Evolutionary conservation across 2,329 filamentous ascomycete species (phyloP).

Genomic region (Apiospora sp.): DNA sequence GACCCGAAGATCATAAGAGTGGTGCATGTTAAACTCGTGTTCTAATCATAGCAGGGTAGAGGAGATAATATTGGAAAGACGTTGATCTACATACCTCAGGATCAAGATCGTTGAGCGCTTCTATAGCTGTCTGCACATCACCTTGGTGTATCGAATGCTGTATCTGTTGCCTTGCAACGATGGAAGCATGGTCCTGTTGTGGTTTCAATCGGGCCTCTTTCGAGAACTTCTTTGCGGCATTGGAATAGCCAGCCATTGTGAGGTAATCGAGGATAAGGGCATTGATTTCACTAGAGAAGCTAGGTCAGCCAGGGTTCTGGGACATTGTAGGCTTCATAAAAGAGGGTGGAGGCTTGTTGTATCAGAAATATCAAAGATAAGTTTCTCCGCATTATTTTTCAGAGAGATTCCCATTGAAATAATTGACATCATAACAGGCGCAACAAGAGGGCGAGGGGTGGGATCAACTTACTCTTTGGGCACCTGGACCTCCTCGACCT

Average conservation of each 20-base stretch:
- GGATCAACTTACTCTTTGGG: slow-evolving; percentile 81
- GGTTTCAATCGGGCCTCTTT: slow-evolving; percentile 88
- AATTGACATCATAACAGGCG: slow-evolving; percentile 42
- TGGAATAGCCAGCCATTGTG: slow-evolving; percentile 92
- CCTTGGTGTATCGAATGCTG: slow-evolving; percentile 85
- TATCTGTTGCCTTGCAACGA: slow-evolving; percentile 82
- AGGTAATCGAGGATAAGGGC: slow-evolving; percentile 95
- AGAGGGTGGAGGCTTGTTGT: slow-evolving; percentile 22
- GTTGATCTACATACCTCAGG: slow-evolving; percentile 75
- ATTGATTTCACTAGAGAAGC: slow-evolving; percentile 82
- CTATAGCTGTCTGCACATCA: slow-evolving; percentile 84
- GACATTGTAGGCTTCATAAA: background rate
- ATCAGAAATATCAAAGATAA: slow-evolving; percentile 53
- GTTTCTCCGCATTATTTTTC: slow-evolving; percentile 92
- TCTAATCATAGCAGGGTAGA: slow-evolving; percentile 83
- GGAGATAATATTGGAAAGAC: background rate
- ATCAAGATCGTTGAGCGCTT: slow-evolving; percentile 87
- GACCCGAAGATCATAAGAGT: slow-evolving; percentile 91
- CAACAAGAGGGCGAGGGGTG: slow-evolving; percentile 23
- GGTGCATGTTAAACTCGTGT: slow-evolving; percentile 95
- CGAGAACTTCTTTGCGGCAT: slow-evolving; percentile 91
- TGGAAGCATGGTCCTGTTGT: slow-evolving; percentile 74
- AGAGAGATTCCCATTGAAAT: slow-evolving; percentile 99
- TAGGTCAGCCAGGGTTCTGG: slow-evolving; percentile 37
- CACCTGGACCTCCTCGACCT: slow-evolving; percentile 83